Conservation (phyloP, 345 rosid genomes). For the Cochlearia excelsa region DNA sequence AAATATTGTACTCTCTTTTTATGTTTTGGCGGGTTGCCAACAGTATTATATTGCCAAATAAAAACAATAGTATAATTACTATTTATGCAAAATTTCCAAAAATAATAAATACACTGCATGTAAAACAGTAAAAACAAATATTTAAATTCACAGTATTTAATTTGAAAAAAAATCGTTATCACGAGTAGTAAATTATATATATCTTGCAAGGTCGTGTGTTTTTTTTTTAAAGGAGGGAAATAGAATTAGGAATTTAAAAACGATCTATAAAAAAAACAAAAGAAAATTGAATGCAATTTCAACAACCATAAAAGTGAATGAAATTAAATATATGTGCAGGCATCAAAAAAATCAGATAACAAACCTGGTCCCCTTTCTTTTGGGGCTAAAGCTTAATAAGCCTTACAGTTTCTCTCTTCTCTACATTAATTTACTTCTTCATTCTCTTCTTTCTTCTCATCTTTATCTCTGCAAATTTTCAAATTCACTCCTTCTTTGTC, state of each 20-base stretch:
- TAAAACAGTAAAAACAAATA: no score
- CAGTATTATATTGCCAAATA: not conserved
- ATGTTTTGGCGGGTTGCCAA: slow-evolving; percentile 19
- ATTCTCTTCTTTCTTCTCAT: slow-evolving; percentile 20
- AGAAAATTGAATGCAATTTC: slow-evolving; percentile 55
- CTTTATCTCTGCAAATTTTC: no score
- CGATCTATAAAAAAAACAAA: not conserved
- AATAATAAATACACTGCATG: no score
- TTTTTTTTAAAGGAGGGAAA: not conserved
- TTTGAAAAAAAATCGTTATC: not conserved
- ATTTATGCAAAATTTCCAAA: not conserved
- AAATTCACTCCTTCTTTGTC: no score
- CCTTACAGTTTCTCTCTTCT: slow-evolving; percentile 20
- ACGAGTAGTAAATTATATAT: no score
- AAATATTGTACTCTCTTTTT: slow-evolving; percentile 14
- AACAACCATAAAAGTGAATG: slow-evolving; percentile 51
- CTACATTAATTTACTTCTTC: slow-evolving; percentile 30
- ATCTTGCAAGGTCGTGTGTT: no score
- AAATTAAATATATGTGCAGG: slow-evolving; percentile 45
- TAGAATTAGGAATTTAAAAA: slow-evolving; percentile 1
- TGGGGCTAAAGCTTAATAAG: slow-evolving; percentile 7
- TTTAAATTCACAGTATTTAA: no score
- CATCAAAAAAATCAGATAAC: slow-evolving; percentile 21
- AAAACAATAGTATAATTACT: not conserved
- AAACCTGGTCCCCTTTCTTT: slow-evolving; percentile 51